Percentiles rank a stretch among this genome's conserved stretches.
Evolutionary conservation across 2,329 filamentous ascomycete species (phyloP).

Genomic region (Colletotrichum sp.): DNA sequence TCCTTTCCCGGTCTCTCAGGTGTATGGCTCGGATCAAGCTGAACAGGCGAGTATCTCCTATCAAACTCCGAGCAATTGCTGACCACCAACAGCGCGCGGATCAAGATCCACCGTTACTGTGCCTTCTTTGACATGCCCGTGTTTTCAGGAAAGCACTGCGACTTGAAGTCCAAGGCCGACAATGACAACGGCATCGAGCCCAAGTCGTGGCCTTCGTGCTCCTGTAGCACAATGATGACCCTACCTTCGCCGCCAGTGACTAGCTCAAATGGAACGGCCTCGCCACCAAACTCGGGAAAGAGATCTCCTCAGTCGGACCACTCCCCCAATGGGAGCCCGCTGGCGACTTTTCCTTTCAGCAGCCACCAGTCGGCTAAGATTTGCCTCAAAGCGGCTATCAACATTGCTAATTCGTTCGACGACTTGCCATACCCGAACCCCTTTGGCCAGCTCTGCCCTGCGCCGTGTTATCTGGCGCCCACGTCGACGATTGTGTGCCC

Average conservation of each 20-base stretch:
- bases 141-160: conserved; percentile 54
- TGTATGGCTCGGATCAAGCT: conserved; percentile 55
- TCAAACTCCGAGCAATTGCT: background rate
- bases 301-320: conserved; percentile 22
- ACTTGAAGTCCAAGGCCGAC: conserved; percentile 41
- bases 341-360: conserved; percentile 43
- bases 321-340: conserved; percentile 15
- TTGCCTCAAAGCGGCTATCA: conserved; percentile 52
- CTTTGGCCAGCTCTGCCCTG: conserved; percentile 35
- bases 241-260: conserved; percentile 31
- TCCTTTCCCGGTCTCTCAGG: conserved; percentile 47
- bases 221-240: conserved; percentile 34
- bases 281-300: conserved; percentile 22
- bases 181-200: conserved; percentile 30
- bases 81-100: conserved; percentile 44
- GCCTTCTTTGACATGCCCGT: conserved; percentile 56
- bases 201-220: conserved; percentile 36
- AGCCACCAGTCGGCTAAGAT: conserved; percentile 52
- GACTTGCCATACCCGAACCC: conserved; percentile 50
- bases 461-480: conserved; percentile 37
- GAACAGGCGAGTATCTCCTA: conserved; percentile 42
- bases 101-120: conserved; percentile 56
- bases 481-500: conserved; percentile 42
- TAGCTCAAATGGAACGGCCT: conserved; percentile 30
- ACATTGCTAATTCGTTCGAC: conserved; percentile 50